A percentile compares a stretch with the other conserved stretches of the same genome.
phyloP scores from a whole-genome alignment of 371 early-diverging fungal species.

The Mucor velutinosus region DNA sequence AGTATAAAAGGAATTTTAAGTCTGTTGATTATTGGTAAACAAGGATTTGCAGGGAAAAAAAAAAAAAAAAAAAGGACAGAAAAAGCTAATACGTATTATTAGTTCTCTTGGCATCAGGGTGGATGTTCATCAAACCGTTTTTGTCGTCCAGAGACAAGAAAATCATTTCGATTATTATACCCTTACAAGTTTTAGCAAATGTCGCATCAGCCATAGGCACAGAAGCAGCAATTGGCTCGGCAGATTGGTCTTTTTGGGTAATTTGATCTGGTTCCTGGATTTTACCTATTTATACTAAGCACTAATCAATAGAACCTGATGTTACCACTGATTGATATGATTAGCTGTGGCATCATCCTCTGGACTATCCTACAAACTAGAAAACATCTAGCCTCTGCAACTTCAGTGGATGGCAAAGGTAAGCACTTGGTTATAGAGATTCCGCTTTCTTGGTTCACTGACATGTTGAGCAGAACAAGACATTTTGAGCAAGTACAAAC shows the following conservation, averaged over 20 bases:
- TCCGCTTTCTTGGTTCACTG: background rate
- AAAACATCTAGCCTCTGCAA: slow-evolving; percentile 47
- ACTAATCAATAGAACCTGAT: slow-evolving; percentile 38
- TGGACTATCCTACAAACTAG: slow-evolving; percentile 62
- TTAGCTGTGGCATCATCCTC: slow-evolving; percentile 50
- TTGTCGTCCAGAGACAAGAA: slow-evolving; percentile 56
- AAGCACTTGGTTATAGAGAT: background rate
- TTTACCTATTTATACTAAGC: background rate
- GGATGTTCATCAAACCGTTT: slow-evolving; percentile 66
- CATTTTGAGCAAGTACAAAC: slow-evolving; percentile 53
- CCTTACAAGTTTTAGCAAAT: slow-evolving; percentile 59
- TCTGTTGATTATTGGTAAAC: slow-evolving; percentile 56
- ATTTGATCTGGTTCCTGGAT: background rate
- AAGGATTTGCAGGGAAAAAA: background rate
- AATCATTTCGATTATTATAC: slow-evolving; percentile 55
- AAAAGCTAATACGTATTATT: background rate
- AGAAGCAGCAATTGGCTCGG: slow-evolving; percentile 57
- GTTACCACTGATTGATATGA: slow-evolving; percentile 54
- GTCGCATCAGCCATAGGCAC: slow-evolving; percentile 52
- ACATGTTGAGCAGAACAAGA: slow-evolving; percentile 37
- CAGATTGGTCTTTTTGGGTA: slow-evolving; percentile 60
- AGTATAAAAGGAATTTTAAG: slow-evolving; percentile 59
- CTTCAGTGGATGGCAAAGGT: slow-evolving; percentile 60
- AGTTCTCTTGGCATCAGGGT: slow-evolving; percentile 61
- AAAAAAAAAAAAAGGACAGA: background rate